Base-by-base conservation (phyloP, 1,139 yeast genomes). In the Geotrichum histeridarum region DNA sequence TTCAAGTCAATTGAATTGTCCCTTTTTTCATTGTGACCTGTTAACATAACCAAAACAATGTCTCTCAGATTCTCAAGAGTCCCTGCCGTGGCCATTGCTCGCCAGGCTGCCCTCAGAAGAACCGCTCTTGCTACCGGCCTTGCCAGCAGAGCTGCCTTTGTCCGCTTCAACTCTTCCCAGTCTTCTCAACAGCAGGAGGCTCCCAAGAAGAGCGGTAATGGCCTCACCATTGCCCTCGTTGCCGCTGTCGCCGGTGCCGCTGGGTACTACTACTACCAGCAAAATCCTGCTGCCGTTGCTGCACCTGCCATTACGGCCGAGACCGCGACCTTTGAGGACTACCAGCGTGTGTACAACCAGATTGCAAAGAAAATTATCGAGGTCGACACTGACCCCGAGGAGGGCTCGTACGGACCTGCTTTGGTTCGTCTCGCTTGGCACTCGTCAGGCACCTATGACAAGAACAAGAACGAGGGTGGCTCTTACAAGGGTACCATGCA, bases 401-500 rank as follows among this genome's bases (percentile, higher is more conserved):
- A 77, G 53, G 86, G 85, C 53, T 89, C 91, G 11, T 81, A 81
- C 65, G 90, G 86, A 33, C 84, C 84, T 9, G 78, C 82, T 50
- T 73, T 85, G 54, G 77, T 80, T 45, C 79, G 94, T 67, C 76
- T 84, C 58, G 84, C 91, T 50, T 86, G 93, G 93, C 94, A 86
- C 70, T 63, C 81, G 7, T 77, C 85, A 38, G 94, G 93, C 54
- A 83, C 93, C 37, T 86, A 75, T 69, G 80, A 81, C 62, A 78
- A 78, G 69, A 67, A 72, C 47, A 79, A 78, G 60, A 73, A 77
- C 53, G 65, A 78, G 9, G 96, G 96, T 62, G 97, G 97, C 39
- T 83, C 94, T 4, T 85, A 71, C 68, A 87, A 86, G 57, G 96
- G 95, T 62, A 85, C 96, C 52, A 86, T 88, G 86, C 76, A 88